These are phyloP conservation scores for Lichenothelia convexa DNA, from an alignment of 495 filamentous ascomycete genomes.

Conservation along the genomic window DNA sequence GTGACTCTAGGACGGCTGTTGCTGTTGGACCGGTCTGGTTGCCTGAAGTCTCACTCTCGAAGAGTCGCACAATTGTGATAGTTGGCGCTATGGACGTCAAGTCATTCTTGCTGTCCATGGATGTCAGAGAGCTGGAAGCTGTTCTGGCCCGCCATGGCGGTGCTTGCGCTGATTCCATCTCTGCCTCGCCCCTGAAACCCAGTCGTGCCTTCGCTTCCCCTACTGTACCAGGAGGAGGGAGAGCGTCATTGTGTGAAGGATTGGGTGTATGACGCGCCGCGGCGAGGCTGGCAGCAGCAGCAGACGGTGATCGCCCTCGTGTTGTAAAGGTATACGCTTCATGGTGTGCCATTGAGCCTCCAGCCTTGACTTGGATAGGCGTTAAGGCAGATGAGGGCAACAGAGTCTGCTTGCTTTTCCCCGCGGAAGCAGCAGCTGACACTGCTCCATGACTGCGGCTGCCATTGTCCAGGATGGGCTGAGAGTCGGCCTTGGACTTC, in stretches of 20 bases:
- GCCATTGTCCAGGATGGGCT: constrained; percentile 3
- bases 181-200: neutral
- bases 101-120: constrained; percentile 8
- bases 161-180: neutral
- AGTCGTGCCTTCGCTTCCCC: neutral
- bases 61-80: constrained; percentile 39
- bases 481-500: neutral
- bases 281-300: neutral
- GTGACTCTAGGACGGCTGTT: no score
- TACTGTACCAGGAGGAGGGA: constrained; percentile 3
- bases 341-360: no score
- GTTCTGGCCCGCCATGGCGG: neutral
- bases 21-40: no score
- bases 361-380: no score
- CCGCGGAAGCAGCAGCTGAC: constrained; percentile 26
- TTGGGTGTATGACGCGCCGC: neutral
- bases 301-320: neutral
- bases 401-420: neutral
- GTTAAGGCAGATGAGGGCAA: no score
- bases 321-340: no score
- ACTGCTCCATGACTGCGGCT: constrained; percentile 25
- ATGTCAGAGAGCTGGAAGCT: constrained; percentile 1
- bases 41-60: constrained; percentile 31
- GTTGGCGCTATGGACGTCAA: constrained; percentile 33
- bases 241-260: neutral